Evolutionary conservation across 768 basidiomycete species (phyloP).

Genomic region (Sporobolomyces phaffii): DNA sequence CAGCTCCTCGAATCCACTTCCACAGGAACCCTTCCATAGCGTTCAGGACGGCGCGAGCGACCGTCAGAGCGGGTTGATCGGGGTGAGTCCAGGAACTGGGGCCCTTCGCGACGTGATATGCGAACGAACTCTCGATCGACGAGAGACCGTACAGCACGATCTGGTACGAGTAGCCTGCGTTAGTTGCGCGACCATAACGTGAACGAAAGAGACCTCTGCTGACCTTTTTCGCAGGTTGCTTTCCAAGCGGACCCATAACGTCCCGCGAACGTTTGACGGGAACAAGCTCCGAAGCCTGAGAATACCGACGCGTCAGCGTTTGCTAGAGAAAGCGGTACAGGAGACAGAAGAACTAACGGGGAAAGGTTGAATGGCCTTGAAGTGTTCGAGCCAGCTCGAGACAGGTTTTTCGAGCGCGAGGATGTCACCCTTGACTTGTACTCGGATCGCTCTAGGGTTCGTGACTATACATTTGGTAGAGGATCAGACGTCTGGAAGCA

Average conservation of each 20-base stretch:
- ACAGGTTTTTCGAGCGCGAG: slow-evolving; percentile 64
- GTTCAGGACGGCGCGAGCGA: slow-evolving; percentile 81
- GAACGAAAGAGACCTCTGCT: too few species aligned
- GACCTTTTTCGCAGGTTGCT: slow-evolving; percentile 66
- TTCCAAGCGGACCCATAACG: slow-evolving; percentile 69
- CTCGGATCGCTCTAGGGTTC: slow-evolving; percentile 71
- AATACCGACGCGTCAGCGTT: too few species aligned
- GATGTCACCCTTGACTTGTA: slow-evolving; percentile 86
- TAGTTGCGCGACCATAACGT: too few species aligned
- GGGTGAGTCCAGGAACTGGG: slow-evolving; percentile 69
- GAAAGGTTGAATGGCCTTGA: slow-evolving; percentile 59
- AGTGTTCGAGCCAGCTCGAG: slow-evolving; percentile 67
- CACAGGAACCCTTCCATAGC: slow-evolving; percentile 92
- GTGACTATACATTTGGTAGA: slow-evolving; percentile 56
- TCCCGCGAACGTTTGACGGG: slow-evolving; percentile 63
- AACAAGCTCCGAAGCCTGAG: slow-evolving; percentile 52
- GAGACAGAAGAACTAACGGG: slow-evolving; percentile 35
- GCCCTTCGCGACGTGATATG: slow-evolving; percentile 67
- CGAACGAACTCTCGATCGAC: slow-evolving; percentile 89
- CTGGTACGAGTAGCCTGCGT: slow-evolving; percentile 48
- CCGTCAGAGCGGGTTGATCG: slow-evolving; percentile 73
- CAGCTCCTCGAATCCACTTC: slow-evolving; percentile 85
- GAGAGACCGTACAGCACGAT: slow-evolving; percentile 81
- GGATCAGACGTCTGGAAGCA: neutral
- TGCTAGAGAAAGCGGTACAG: too few species aligned